Evolutionary conservation across 1,284 basidiomycete genomes (phyloP), one percentile per base, ranked within the genome.

Genomic region (Melampsora abietis-canadensis): DNA sequence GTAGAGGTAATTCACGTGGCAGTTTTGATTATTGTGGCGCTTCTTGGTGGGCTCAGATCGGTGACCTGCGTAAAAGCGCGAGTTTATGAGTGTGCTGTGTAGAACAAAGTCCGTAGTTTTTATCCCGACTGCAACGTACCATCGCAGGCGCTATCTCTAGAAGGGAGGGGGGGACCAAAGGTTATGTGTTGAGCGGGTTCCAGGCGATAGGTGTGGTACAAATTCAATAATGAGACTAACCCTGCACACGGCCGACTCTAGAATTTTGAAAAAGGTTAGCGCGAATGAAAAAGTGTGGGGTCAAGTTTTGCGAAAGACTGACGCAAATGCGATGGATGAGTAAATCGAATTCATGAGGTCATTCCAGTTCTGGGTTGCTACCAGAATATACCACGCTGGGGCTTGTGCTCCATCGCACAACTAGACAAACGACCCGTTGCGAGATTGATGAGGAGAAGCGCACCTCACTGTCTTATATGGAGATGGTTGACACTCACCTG

Each of bases 331-430:
- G 30, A 62, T 61, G 30, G 65, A 19, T 44, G 65, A 40, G 57
- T 67, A 67, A 15, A 75, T 62, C 10, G 40, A 44, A 57, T 75
- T 75, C 72, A 75, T 75, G 24, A 75, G 19, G n/a, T 66, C 64
- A 40, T 75, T 75, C 72, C 72, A 75, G 47, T 67, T 75, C 44
- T 75, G 72, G 44, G 65, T 62, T 12, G 64, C 72, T 14, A 75
- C 72, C 19, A 75, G 57, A 30, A 67, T 54, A 67, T 75, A 75
- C 72, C 72, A 75, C 4, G 64, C 72, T 24, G 72, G 72, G 5
- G 72, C 64, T 31, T 61, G 54, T 34, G 54, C 70, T 44, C 70
- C 64, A 40, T 63, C 66, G 54, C 70, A 73, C 24, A 73, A 60
- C 70, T 73, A 21, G 46, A 40, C 30, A 44, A 54, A 57, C n/a